Conservation (phyloP, 306 rosid species). For the Benincasa hispida region DNA sequence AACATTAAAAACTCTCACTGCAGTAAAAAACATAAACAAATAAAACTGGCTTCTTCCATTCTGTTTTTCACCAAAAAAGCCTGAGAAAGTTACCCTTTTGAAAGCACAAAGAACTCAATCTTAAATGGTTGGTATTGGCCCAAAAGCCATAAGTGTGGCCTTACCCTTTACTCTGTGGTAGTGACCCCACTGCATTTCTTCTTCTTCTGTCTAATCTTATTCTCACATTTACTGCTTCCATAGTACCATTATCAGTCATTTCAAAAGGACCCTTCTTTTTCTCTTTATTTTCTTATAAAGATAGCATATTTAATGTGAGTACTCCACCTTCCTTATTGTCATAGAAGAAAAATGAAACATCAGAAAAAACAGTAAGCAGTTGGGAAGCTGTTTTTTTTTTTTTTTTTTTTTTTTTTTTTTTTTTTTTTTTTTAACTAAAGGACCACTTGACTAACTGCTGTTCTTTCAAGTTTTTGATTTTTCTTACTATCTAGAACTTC, state of each 20-base stretch:
- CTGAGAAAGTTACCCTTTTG: background rate
- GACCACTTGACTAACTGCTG: background rate
- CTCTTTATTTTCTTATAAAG: background rate
- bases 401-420: background rate
- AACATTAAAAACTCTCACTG: background rate
- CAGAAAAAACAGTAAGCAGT: background rate
- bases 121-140: background rate
- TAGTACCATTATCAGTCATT: background rate
- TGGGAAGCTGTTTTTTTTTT: background rate
- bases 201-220: conserved; percentile 6
- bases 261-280: background rate
- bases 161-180: background rate
- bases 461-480: background rate
- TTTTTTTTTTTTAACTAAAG: background rate
- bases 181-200: conserved; percentile 7
- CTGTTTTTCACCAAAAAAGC: conserved; percentile 3
- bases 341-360: background rate
- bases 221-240: conserved; percentile 6
- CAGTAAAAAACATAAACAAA: too few species aligned
- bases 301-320: background rate
- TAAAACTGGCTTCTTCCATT: background rate
- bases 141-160: background rate
- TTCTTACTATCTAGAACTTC: too few species aligned
- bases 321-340: background rate
- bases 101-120: background rate